Evolutionary conservation across 2,329 filamentous ascomycete species (phyloP).

Genomic region (Chaetomium globosum): DNA sequence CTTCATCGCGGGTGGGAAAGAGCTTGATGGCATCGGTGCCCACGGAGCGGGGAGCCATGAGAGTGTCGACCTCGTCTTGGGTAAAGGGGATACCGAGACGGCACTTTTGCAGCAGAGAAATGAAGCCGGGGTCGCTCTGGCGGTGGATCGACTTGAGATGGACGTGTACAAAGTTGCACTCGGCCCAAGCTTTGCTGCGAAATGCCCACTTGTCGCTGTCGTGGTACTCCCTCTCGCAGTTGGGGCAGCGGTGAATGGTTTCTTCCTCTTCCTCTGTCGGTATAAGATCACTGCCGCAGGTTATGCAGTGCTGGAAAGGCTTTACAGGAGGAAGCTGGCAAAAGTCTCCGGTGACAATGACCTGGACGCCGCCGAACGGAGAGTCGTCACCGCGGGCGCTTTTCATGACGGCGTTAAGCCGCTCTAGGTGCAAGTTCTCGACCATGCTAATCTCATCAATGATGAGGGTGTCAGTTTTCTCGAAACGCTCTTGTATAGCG

Average conservation of each 20-base stretch:
- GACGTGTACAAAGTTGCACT: slow-evolving; percentile 57
- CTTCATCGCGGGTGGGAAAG: slow-evolving; percentile 48
- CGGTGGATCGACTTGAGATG: slow-evolving; percentile 59
- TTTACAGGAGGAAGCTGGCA: slow-evolving; percentile 63
- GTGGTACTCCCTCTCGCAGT: slow-evolving; percentile 43
- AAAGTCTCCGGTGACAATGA: slow-evolving; percentile 63
- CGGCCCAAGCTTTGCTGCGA: slow-evolving; percentile 55
- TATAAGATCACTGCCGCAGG: slow-evolving; percentile 48
- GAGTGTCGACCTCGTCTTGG: slow-evolving; percentile 43
- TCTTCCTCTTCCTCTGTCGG: slow-evolving; percentile 21
- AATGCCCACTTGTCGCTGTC: slow-evolving; percentile 65
- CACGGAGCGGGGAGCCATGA: slow-evolving; percentile 51
- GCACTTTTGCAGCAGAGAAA: slow-evolving; percentile 58
- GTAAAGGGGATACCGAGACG: slow-evolving; percentile 50
- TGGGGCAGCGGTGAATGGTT: slow-evolving; percentile 35
- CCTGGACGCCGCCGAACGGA: slow-evolving; percentile 53
- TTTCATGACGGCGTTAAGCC: slow-evolving; percentile 54
- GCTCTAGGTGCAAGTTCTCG: slow-evolving; percentile 56
- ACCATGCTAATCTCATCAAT: slow-evolving; percentile 71
- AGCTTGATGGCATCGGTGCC: slow-evolving; percentile 50
- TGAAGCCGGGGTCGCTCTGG: slow-evolving; percentile 57
- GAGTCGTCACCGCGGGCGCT: slow-evolving; percentile 34
- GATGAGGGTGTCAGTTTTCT: slow-evolving; percentile 56
- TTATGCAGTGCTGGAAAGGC: slow-evolving; percentile 56
- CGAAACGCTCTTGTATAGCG: slow-evolving; percentile 45